Conservation (phyloP, 2,329 filamentous ascomycete species). For the Pseudohalonectria lignicola region DNA sequence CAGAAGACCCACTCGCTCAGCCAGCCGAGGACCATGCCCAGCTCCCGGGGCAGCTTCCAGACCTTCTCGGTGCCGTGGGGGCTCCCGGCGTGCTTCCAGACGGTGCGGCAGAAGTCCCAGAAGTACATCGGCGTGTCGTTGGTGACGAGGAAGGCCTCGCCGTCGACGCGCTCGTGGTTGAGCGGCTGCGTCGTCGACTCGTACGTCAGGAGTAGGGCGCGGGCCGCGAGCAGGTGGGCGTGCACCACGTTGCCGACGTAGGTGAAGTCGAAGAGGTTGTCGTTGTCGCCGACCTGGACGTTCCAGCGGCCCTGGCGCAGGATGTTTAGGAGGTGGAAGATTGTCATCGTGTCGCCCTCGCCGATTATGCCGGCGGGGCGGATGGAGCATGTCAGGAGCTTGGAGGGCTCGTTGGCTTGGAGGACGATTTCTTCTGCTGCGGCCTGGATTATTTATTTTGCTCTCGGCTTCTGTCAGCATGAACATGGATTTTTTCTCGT, state of each 20-base stretch:
- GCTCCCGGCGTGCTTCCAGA: conserved; percentile 57
- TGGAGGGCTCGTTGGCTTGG: conserved; percentile 47
- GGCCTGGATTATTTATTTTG: too few relatives aligned
- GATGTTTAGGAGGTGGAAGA: conserved; percentile 63
- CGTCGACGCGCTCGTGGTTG: conserved; percentile 65
- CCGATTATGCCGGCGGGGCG: conserved; percentile 87
- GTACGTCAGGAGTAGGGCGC: conserved; percentile 55
- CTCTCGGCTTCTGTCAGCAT: too few relatives aligned
- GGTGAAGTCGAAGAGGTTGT: conserved; percentile 54
- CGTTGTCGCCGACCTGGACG: conserved; percentile 67
- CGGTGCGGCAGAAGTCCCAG: conserved; percentile 73
- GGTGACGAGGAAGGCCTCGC: conserved; percentile 81
- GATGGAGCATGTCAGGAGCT: conserved; percentile 67
- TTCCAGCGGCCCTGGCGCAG: conserved; percentile 58
- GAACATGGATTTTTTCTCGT: too few relatives aligned
- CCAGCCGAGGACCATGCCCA: conserved; percentile 40
- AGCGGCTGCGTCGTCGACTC: conserved; percentile 48
- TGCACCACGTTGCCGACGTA: conserved; percentile 57
- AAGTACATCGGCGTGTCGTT: conserved; percentile 85
- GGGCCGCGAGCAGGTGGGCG: conserved; percentile 72
- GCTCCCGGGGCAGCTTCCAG: conserved; percentile 40
- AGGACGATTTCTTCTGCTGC: conserved; percentile 75
- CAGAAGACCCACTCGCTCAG: conserved; percentile 40
- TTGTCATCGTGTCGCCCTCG: conserved; percentile 70
- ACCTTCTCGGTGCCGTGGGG: conserved; percentile 39